A percentile compares a stretch with the other conserved stretches of the same genome.
phyloP scores from a whole-genome alignment of 2,329 filamentous ascomycete genomes.

The Microdochium bolleyi region DNA sequence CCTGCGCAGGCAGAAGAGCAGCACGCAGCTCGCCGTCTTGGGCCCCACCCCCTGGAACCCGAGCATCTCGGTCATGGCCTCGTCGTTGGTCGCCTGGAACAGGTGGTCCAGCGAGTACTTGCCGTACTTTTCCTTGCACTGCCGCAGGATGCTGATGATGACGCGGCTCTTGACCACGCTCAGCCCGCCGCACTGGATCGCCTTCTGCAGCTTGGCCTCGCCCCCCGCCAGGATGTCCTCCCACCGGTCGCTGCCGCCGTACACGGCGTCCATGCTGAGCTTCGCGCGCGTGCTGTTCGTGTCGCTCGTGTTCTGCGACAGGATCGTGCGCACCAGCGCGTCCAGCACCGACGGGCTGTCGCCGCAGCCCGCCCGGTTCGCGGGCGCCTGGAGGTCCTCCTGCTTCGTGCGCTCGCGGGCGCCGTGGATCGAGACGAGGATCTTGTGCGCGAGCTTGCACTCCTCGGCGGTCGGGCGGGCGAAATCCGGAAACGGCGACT shows the following conservation, averaged over 20 bases:
- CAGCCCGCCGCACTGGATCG: constrained; percentile 65
- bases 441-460: constrained; percentile 57
- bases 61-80: constrained; percentile 41
- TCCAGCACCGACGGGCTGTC: constrained; percentile 42
- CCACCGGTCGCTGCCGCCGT: constrained; percentile 35
- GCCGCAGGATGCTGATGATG: constrained; percentile 60
- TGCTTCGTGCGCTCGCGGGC: constrained; percentile 51
- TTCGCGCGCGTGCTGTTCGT: constrained; percentile 52
- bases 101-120: constrained; percentile 41
- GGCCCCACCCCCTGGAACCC: constrained; percentile 42
- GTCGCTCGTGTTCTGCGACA: constrained; percentile 45
- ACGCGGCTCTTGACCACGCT: constrained; percentile 65
- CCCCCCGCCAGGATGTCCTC: constrained; percentile 30
- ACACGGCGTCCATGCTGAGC: constrained; percentile 33
- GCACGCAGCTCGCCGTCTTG: constrained; percentile 45
- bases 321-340: constrained; percentile 41
- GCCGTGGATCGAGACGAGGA: constrained; percentile 60
- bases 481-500: constrained; percentile 61
- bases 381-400: constrained; percentile 42
- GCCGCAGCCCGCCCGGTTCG: constrained; percentile 56
- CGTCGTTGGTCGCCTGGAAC: constrained; percentile 30
- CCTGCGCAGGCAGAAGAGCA: constrained; percentile 40
- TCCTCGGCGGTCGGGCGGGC: constrained; percentile 57
- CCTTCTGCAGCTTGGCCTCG: constrained; percentile 34
- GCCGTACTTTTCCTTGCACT: constrained; percentile 43